Evolutionary conservation across 1,139 yeast species (phyloP), one percentile per base, ranked within the genome.

Genomic region (Yamadazyma buinensis): DNA sequence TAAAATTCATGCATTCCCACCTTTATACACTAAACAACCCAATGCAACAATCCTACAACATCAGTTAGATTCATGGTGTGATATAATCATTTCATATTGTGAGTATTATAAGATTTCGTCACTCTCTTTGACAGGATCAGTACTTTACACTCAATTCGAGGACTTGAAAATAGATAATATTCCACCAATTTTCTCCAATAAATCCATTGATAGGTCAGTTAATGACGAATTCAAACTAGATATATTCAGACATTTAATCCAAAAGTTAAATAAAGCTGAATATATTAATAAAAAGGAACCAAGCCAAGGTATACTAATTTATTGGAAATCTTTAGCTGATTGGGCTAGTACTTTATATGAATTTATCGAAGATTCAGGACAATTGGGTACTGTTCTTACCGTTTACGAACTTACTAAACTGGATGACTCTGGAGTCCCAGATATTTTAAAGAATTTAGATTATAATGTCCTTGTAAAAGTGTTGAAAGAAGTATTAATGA

Each of bases 1-100:
- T 7, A 67, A 79, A 33, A 84, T 90, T 27, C 86, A 87, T 57
- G 67, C 81, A 28, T 92, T 87, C 57, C 97, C 97, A 7, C 98
- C 98, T 0, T 76, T 92, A 48, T 92, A 82, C 61, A 92, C 97
- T 5, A 71, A 78, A 40, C 98, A 92, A 57, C 88, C 94, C 24
- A 92, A 92, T 49, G 74, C 79, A 29, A 79, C 86, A 14, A 82
- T 95, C 3, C 75, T 84, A 62, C 71, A 74, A 25, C 80, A 87
- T 15, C 98, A 92, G 70, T 40, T 67, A 71, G 53, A 70, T 72
- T 32, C 70, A 25, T 69, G 75, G 75, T 46, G 62, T 32, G 54
- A 55, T 30, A 55, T 69, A 12, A 48, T 69, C 3, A 55, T 83
- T 18, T 65, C 69, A 5, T 85, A 77, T 48, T 83, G 95, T 52